Percentiles rank a stretch among this genome's conserved stretches.
Evolutionary conservation across 345 rosid genomes (phyloP).

Genomic region (Isatis tinctoria): DNA sequence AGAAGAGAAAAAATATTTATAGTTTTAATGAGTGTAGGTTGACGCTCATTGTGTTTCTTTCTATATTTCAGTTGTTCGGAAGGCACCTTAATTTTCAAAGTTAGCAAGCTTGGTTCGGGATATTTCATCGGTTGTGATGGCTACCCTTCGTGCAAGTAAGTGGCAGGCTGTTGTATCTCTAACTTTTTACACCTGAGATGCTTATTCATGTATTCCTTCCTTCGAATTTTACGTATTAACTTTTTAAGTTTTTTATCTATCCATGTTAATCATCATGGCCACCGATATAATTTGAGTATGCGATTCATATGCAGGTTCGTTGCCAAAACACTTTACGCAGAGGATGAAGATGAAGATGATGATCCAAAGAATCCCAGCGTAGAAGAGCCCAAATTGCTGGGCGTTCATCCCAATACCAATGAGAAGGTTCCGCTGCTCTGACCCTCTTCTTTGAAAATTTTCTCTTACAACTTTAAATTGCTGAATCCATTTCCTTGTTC

Average conservation of each 20-base stretch:
- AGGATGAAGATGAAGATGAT: slow-evolving; percentile 65
- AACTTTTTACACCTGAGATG: background rate
- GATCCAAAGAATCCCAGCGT: slow-evolving; percentile 38
- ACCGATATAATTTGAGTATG: slow-evolving; percentile 5
- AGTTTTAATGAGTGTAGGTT: slow-evolving; percentile 1
- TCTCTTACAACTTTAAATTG: background rate
- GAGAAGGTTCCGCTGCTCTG: slow-evolving; percentile 66
- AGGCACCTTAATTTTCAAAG: slow-evolving; percentile 84
- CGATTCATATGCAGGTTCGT: slow-evolving; percentile 53
- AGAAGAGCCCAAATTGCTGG: slow-evolving; percentile 84
- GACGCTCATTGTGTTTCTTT: slow-evolving; percentile 2
- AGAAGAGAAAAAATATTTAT: background rate
- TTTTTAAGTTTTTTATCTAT: background rate
- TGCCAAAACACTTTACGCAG: slow-evolving; percentile 85
- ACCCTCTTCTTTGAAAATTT: slow-evolving; percentile 7
- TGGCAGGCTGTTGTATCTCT: slow-evolving; percentile 18
- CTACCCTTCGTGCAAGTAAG: slow-evolving; percentile 96
- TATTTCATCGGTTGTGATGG: slow-evolving; percentile 91
- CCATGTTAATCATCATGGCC: background rate
- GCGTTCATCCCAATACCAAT: slow-evolving; percentile 68
- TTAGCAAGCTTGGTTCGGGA: slow-evolving; percentile 78
- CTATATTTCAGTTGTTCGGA: slow-evolving; percentile 70
- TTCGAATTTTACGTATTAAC: background rate
- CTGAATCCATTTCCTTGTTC: slow-evolving; percentile 23
- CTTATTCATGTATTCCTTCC: slow-evolving; percentile 1